Conservation (phyloP, 2,329 filamentous ascomycete genomes). For the Alternaria conjuncta region DNA sequence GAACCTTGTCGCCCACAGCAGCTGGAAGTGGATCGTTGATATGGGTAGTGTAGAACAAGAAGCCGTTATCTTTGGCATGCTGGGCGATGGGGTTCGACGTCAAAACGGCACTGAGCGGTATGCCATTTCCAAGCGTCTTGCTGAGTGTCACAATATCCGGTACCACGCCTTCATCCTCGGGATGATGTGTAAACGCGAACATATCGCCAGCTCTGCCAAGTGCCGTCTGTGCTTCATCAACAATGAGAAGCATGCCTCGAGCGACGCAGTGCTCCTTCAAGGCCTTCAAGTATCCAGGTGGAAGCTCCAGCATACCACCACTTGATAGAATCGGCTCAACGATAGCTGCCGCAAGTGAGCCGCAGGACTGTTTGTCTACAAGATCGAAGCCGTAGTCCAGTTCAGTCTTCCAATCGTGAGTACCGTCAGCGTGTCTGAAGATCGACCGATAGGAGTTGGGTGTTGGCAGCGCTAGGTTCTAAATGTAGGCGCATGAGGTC, state of each 20-base stretch:
- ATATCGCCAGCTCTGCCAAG: constrained; percentile 52
- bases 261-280: constrained; percentile 55
- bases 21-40: constrained; percentile 67
- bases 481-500: neutral
- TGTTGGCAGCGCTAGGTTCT: constrained; percentile 62
- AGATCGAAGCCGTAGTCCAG: constrained; percentile 67
- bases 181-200: constrained; percentile 54
- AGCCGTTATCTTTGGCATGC: constrained; percentile 57
- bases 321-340: constrained; percentile 66
- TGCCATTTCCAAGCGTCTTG: constrained; percentile 67
- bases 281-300: constrained; percentile 63
- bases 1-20: constrained; percentile 66
- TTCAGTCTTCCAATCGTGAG: constrained; percentile 70
- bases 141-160: constrained; percentile 65
- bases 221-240: constrained; percentile 49
- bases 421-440: constrained; percentile 65
- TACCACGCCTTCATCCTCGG: constrained; percentile 43
- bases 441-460: constrained; percentile 68
- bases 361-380: constrained; percentile 65
- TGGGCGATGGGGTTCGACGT: constrained; percentile 62
- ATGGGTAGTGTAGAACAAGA: constrained; percentile 67
- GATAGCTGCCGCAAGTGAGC: constrained; percentile 68
- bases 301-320: constrained; percentile 66
- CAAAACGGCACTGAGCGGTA: constrained; percentile 65
- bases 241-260: constrained; percentile 45